Evolutionary conservation across 306 rosid species (phyloP).

Genomic region (Fagus crenata): DNA sequence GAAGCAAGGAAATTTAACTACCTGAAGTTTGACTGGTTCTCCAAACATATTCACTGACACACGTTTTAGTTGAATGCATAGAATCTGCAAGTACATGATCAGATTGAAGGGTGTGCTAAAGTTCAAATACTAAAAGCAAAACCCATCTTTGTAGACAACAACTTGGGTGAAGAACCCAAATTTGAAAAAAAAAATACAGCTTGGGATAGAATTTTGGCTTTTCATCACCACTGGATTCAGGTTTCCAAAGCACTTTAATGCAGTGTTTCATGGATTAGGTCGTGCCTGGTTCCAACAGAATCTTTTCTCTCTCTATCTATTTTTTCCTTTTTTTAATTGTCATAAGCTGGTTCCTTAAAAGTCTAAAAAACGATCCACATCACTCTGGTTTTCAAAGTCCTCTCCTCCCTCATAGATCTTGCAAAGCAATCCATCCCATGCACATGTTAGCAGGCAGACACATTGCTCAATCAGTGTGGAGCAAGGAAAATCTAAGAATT

Average conservation of each 20-base stretch:
- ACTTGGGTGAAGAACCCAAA: background rate
- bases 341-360: background rate
- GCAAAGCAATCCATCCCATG: background rate
- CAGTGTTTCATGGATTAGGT: background rate
- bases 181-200: background rate
- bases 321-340: background rate
- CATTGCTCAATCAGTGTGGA: background rate
- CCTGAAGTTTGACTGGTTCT: constrained; percentile 71
- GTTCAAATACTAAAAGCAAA: constrained; percentile 11
- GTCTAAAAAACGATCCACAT: background rate
- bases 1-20: constrained; percentile 31
- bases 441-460: background rate
- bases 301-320: background rate
- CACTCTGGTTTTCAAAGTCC: background rate
- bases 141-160: background rate
- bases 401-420: background rate
- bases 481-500: background rate
- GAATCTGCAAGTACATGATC: constrained; percentile 56
- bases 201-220: background rate
- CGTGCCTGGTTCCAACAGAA: background rate
- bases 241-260: background rate
- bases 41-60: constrained; percentile 61
- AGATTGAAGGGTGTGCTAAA: constrained; percentile 3
- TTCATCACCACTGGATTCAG: background rate
- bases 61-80: constrained; percentile 82